phyloP scores from a whole-genome alignment of 768 basidiomycete species.

The Mycena crocata region DNA sequence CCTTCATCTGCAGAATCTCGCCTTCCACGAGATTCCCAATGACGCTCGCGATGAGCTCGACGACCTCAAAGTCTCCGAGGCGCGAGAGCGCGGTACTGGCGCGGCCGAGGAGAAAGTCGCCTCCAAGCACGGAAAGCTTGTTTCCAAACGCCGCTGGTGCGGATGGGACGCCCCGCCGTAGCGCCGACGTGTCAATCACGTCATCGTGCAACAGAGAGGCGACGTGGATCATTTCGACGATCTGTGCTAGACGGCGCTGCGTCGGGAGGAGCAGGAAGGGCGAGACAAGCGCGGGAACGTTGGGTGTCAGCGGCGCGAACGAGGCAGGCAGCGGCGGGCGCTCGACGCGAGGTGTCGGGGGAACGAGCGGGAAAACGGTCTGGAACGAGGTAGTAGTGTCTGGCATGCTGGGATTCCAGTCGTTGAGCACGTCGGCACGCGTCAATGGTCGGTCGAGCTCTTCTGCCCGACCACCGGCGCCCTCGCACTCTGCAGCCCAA shows the following conservation, averaged over 20 bases:
- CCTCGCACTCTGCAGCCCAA: constrained; percentile 71
- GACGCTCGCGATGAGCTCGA: constrained; percentile 92
- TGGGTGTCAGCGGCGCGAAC: constrained; percentile 32
- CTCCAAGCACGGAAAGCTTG: constrained; percentile 93
- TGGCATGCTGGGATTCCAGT: constrained; percentile 91
- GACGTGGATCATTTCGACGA: constrained; percentile 98
- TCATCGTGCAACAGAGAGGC: constrained; percentile 94
- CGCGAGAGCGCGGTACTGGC: constrained; percentile 89
- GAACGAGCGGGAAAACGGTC: constrained; percentile 63
- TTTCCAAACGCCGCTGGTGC: constrained; percentile 84
- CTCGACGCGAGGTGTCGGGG: constrained; percentile 48
- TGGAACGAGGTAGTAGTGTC: constrained; percentile 79
- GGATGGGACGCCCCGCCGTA: constrained; percentile 70
- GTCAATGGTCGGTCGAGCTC: constrained; percentile 86
- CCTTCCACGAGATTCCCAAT: constrained; percentile 98
- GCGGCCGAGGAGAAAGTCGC: constrained; percentile 95
- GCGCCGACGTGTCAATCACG: constrained; percentile 78
- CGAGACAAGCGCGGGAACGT: constrained; percentile 38
- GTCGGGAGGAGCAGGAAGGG: constrained; percentile 77
- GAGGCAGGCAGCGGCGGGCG: constrained; percentile 46
- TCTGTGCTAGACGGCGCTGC: constrained; percentile 92
- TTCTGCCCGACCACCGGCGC: constrained; percentile 60
- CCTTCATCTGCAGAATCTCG: constrained; percentile 85
- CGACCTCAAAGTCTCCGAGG: constrained; percentile 88
- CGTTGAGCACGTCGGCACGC: constrained; percentile 84